Evolutionary conservation across 805 yeast species (phyloP), one percentile per base, ranked within the genome.

Genomic region (Ogataea zsoltii): DNA sequence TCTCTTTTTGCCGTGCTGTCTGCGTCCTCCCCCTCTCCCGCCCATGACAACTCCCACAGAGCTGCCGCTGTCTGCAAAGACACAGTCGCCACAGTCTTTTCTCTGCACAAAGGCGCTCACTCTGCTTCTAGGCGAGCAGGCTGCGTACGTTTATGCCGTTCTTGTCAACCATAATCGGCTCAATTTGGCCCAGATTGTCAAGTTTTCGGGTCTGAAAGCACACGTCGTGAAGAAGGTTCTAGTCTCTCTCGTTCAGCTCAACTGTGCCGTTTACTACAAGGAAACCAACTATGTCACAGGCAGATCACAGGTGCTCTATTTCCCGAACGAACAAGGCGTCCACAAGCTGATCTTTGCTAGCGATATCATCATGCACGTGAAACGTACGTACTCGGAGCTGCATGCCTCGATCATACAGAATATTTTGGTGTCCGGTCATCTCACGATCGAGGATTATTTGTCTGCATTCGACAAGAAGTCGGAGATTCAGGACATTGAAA

Each of bases 191-290:
- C 89, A 86, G 39, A 54, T 90, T 17, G 62, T 75, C 34, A 61
- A 65, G 21, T 66, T 67, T 41, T 69, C 83, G 2, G 65, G 68
- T 7, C 60, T 85, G 39, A 76, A 83, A 1, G 42, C 69, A 0
- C 62, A 76, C 12, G 66, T 75, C 12, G 79, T 88, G 15, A 82
- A 82, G 52, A 77, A 83, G 28, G 72, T 86, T 0, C 69, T 92
- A 34, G 95, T 88, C 4, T 78, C 91, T 7, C 68, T 92, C 56
- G 73, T 91, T 33, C 97, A 92, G 65, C 70, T 88, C 50, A 79
- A 86, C 48, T 85, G 96, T 63, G 82, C 88, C 9, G 75, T 75
- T 18, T 80, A 80, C 57, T 53, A 44, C 30, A 43, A 49, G 11
- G 82, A 90, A 80, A 67, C 67, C 14, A 85, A 80, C 23, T 59